A percentile compares a stretch with the other conserved stretches of the same genome.
These are phyloP conservation scores for Botryotinia calthae DNA, from an alignment of 2,329 filamentous ascomycete genomes.

Conservation along the genomic window DNA sequence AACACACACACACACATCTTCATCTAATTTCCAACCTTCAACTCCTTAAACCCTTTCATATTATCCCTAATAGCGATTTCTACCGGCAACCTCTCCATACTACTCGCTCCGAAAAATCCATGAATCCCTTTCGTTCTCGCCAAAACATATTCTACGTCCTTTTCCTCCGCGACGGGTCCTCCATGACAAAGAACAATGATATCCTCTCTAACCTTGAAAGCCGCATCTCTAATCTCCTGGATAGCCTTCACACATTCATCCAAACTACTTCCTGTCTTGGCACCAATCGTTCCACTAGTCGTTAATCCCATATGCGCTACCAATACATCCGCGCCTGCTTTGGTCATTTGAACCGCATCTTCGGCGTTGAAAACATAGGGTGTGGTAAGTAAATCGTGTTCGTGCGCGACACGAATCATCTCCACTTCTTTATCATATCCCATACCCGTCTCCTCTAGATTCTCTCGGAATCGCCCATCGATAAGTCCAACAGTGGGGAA, in stretches of 20 bases:
- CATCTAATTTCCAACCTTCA: constrained; percentile 10
- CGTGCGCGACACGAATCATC: constrained; percentile 59
- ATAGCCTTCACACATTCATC: constrained; percentile 63
- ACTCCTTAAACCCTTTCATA: constrained; percentile 51
- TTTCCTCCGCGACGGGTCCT: constrained; percentile 62
- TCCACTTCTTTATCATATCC: constrained; percentile 65
- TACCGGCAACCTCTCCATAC: constrained; percentile 67
- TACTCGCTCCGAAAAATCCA: constrained; percentile 69
- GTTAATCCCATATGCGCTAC: constrained; percentile 70
- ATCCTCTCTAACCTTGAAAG: constrained; percentile 52
- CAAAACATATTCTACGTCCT: constrained; percentile 63
- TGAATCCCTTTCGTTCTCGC: constrained; percentile 60
- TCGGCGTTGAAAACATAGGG: constrained; percentile 67
- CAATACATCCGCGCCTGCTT: constrained; percentile 63
- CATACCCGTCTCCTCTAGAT: constrained; percentile 72
- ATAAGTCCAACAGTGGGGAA: constrained; percentile 72
- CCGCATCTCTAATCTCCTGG: constrained; percentile 63
- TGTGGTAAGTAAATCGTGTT: constrained; percentile 62
- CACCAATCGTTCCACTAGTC: constrained; percentile 62
- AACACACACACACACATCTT: not conserved
- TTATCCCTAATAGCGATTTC: constrained; percentile 62
- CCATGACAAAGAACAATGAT: constrained; percentile 69
- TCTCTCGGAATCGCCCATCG: constrained; percentile 63
- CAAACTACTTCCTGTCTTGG: constrained; percentile 56
- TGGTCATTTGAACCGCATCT: constrained; percentile 60